Evolutionary conservation across 2,329 filamentous ascomycete genomes (phyloP), one percentile per base, ranked within the genome.

Genomic region (Trichophyton verrucosum): DNA sequence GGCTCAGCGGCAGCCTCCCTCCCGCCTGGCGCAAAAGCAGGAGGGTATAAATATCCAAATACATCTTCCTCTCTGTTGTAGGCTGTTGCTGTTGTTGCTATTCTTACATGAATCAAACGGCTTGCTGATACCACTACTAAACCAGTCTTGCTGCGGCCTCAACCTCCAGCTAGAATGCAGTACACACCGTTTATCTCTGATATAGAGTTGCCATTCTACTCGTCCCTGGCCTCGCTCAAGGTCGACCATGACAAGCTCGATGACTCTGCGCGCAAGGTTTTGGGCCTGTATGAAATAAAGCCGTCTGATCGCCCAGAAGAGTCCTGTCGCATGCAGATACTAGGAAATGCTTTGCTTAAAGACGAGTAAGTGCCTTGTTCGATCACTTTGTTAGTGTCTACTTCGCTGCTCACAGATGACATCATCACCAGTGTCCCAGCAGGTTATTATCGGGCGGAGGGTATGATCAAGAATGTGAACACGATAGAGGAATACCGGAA

Each of bases 201-300:
- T 76, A 91, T 97, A 70, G 94, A 99, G 72, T 81, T 97, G 49
- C 89, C 91, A 51, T 99, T 99, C 75, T 99, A 96, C 73, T 87
- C 89, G 53, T 86, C 90, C 3, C 83, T 99, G n/a, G 94, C 95
- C 62, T 85, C 87, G 4, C 88, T 87, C 66, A 99, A 99, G 77
- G 90, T 99, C 72, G 91, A 97, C 73, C 87, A 95, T 81, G 94
- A 96, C 77, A 96, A 91, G 76, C 88, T 99, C 58, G 89, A 96
- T 77, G 92, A 95, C 74, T 95, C 91, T 8, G 88, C 91, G 24
- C 88, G 92, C 51, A 86, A 87, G 63, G 82, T 97, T 2, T 80
- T 95, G 33, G 94, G 94, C 3, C 77, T 96, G 49, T 99, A 99
- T 73, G 90, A 96, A 75, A 85, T 94, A 66, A 87, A 87, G 49